These are phyloP conservation scores for Phoma sp. DNA, from an alignment of 2,329 filamentous ascomycete species.

Conservation along the genomic window DNA sequence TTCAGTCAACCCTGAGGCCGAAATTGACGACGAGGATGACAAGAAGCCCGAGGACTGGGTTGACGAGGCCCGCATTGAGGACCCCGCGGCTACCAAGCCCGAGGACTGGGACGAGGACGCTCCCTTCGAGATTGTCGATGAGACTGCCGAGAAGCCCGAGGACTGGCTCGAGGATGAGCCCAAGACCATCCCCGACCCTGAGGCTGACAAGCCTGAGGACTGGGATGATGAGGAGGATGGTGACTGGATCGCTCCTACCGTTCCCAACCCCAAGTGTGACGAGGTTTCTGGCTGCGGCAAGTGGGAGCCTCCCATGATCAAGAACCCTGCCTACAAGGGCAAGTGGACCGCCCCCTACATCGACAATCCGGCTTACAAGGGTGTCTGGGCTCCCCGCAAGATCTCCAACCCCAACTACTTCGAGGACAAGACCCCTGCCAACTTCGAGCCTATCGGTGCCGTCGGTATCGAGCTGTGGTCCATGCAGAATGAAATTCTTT, in stretches of 20 bases:
- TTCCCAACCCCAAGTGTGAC: slow-evolving; percentile 94
- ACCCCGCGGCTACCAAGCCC: slow-evolving; percentile 93
- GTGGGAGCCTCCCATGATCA: slow-evolving; percentile 90
- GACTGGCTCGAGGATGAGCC: slow-evolving; percentile 97
- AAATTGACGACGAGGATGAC: slow-evolving; percentile 95
- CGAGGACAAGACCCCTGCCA: slow-evolving; percentile 94
- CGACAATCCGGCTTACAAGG: slow-evolving; percentile 99
- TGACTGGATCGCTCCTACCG: slow-evolving; percentile 89
- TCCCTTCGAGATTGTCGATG: slow-evolving; percentile 93
- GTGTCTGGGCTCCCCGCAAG: slow-evolving; percentile 90
- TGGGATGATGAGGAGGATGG: slow-evolving; percentile 99
- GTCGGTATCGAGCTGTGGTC: slow-evolving; percentile 99
- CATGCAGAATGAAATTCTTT: slow-evolving; percentile 98
- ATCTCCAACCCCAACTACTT: slow-evolving; percentile 96
- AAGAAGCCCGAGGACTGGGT: slow-evolving; percentile 96
- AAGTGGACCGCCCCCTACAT: slow-evolving; percentile 93
- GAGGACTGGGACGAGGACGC: slow-evolving; percentile 99
- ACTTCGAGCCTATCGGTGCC: slow-evolving; percentile 98
- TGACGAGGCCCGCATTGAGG: slow-evolving; percentile 86
- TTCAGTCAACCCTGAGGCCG: slow-evolving; percentile 88
- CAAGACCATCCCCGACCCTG: slow-evolving; percentile 82
- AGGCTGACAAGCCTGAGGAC: slow-evolving; percentile 96
- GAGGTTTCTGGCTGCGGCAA: slow-evolving; percentile 92
- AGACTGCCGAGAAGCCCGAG: slow-evolving; percentile 86
- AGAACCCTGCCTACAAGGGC: slow-evolving; percentile 98